A percentile compares a stretch with the other conserved stretches of the same genome.
phyloP scores from a whole-genome alignment of 495 filamentous ascomycete genomes.

The Neurospora sp. region DNA sequence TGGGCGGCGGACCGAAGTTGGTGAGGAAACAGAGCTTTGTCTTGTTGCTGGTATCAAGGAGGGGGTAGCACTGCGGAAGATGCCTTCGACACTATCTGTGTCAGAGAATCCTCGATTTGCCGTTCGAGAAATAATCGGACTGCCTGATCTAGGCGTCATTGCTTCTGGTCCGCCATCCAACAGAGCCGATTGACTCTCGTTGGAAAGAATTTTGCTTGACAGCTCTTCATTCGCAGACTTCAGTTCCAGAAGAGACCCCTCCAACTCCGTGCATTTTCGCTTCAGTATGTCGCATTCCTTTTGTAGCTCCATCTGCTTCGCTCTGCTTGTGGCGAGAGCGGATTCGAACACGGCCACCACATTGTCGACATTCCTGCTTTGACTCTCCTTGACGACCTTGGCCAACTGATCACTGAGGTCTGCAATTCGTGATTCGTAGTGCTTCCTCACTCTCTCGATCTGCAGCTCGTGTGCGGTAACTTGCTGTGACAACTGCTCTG shows the following conservation, averaged over 20 bases:
- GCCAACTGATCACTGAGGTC: slow-evolving; percentile 32
- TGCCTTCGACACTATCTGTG: slow-evolving; percentile 21
- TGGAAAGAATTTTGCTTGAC: background rate
- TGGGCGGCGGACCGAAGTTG: slow-evolving; percentile 10
- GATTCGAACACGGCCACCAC: slow-evolving; percentile 26
- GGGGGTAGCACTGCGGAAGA: slow-evolving; percentile 25
- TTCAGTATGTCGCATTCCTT: slow-evolving; percentile 31
- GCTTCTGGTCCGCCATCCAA: slow-evolving; percentile 3
- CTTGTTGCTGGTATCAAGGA: slow-evolving; percentile 19
- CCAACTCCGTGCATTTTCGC: slow-evolving; percentile 30
- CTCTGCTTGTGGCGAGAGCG: slow-evolving; percentile 26
- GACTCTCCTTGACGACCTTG: slow-evolving; percentile 31
- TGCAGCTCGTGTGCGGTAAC: slow-evolving; percentile 45
- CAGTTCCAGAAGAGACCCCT: slow-evolving; percentile 27
- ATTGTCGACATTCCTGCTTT: slow-evolving; percentile 25
- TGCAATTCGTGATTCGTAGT: slow-evolving; percentile 35
- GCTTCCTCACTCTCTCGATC: slow-evolving; percentile 30
- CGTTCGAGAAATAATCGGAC: slow-evolving; percentile 3
- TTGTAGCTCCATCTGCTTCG: slow-evolving; percentile 32
- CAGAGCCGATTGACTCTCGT: background rate
- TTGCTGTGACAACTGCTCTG: slow-evolving; percentile 40
- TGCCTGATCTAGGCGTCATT: slow-evolving; percentile 1
- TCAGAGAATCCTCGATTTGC: slow-evolving; percentile 26
- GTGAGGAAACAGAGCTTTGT: background rate
- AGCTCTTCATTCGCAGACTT: background rate